Conservation (phyloP, 306 rosid species). For the Citrullus mucosospermus region DNA sequence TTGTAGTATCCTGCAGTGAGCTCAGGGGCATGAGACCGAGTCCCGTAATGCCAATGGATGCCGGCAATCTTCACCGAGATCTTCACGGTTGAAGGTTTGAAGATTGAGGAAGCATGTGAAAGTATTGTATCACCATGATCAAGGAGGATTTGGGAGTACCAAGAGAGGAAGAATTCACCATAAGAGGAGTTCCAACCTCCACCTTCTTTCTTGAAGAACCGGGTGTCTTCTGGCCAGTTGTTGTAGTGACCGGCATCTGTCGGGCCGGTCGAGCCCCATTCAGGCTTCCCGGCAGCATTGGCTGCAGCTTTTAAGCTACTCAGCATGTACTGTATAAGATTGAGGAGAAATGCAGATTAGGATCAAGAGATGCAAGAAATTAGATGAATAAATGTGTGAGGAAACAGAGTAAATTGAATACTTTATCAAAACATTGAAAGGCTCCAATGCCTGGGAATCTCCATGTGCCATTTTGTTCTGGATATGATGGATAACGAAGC, state of each 20-base stretch:
- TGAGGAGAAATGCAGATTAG: background rate
- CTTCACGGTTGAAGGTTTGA: constrained; percentile 38
- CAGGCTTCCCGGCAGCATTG: constrained; percentile 46
- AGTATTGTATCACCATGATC: constrained; percentile 85
- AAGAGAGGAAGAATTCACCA: constrained; percentile 80
- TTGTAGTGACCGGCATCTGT: constrained; percentile 88
- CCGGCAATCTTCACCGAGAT: constrained; percentile 82
- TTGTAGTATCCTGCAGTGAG: constrained; percentile 97
- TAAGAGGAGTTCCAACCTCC: constrained; percentile 67
- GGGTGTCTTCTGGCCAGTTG: constrained; percentile 89
- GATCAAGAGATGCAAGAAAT: background rate
- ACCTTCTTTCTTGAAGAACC: constrained; percentile 71
- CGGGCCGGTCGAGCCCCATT: constrained; percentile 92
- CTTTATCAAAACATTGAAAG: constrained; percentile 94
- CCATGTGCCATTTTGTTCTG: constrained; percentile 85
- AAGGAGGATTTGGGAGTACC: constrained; percentile 81
- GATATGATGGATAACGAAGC: constrained; percentile 92
- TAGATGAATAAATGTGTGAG: background rate
- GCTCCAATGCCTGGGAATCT: constrained; percentile 92
- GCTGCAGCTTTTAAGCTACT: constrained; percentile 68
- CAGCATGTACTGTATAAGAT: constrained; percentile 59
- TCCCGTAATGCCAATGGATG: constrained; percentile 93
- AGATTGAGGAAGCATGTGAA: constrained; percentile 42
- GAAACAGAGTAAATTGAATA: constrained; percentile 9
- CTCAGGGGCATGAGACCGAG: constrained; percentile 91